Percentiles rank a stretch among this genome's conserved stretches.
Evolutionary conservation across 345 rosid genomes (phyloP).

Genomic region (Syzygium grande): DNA sequence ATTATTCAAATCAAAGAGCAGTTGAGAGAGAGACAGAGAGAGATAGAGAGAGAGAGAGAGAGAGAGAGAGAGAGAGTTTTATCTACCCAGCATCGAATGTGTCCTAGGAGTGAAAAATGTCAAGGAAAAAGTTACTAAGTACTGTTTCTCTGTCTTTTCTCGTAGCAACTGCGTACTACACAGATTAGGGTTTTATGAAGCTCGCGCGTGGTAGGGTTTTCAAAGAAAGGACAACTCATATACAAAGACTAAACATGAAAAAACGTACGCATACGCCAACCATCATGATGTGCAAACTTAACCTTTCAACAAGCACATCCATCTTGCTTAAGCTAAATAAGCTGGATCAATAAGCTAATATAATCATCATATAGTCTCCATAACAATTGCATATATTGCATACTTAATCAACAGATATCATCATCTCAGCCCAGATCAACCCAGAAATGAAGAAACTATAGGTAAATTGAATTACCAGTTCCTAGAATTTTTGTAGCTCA

Average conservation of each 20-base stretch:
- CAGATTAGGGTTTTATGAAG: conserved; percentile 40
- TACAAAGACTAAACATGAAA: not conserved
- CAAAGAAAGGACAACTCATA: not conserved
- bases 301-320: not conserved
- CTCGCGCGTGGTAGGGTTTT: conserved; percentile 22
- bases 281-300: not conserved
- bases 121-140: not conserved
- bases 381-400: not conserved
- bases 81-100: conserved; percentile 3
- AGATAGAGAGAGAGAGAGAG: not conserved
- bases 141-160: conserved; percentile 3
- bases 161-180: not conserved
- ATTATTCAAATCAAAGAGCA: not conserved
- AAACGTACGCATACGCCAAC: not conserved
- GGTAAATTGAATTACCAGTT: not conserved
- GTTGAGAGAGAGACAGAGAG: not conserved
- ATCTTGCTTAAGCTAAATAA: not conserved
- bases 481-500: conserved; percentile 2
- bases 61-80: not conserved
- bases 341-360: not conserved
- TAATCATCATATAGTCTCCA: not conserved
- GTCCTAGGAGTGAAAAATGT: conserved; percentile 1
- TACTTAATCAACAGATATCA: not conserved
- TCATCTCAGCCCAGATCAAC: not conserved
- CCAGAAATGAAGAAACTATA: not conserved